Evolutionary conservation across 768 basidiomycete genomes (phyloP), one percentile per base, ranked within the genome.

Genomic region (Lentinus brumalis): DNA sequence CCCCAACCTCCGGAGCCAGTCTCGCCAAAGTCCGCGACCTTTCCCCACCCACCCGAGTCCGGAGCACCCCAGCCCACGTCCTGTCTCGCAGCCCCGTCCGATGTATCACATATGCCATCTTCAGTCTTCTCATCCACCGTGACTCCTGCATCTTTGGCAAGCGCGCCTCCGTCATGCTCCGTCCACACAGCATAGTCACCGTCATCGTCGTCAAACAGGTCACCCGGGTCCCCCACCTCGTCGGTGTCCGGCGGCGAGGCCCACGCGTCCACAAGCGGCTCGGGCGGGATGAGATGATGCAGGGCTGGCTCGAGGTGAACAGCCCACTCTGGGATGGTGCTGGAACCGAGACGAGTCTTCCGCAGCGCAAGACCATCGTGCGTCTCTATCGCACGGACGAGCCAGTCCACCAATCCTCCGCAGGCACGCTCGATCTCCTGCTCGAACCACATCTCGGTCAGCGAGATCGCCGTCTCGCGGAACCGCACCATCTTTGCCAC

Each of bases 321-420:
- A 32, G 49, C 62, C 78, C 77, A 77, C 46, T 71, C 70, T 35
- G 35, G 61, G 32, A 66, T 57, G 10, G 21, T 68, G 53, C 63
- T 63, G 46, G 56, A 53, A 8, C 70, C 54, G 4, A 11, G 18
- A 9, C 5, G 9, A 14, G 12, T 7, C 40, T 45, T 26, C 11
- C 49, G 62, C 29, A 75, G 35, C 16, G 64, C 56, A 45, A 80
- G 63, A 21, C 55, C 64, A 4, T 63, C 42, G 35, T 74, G 61
- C 18, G 74, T 71, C 41, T 83, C 80, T 4, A 84, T 73, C 0
- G 83, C 82, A 39, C 76, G 73, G 0, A 84, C 68, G 29, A 87
- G 69, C 15, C 81, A 60, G 63, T 86, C 85, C n/a, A 87, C 76
- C 81, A 82, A 85, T 0, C 86, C 87, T 8, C 85, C 85, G 59